Percentiles rank a stretch among this genome's conserved stretches.
These are phyloP conservation scores for Colletotrichum aenigma DNA, from an alignment of 2,329 filamentous ascomycete genomes.

Conservation along the genomic window DNA sequence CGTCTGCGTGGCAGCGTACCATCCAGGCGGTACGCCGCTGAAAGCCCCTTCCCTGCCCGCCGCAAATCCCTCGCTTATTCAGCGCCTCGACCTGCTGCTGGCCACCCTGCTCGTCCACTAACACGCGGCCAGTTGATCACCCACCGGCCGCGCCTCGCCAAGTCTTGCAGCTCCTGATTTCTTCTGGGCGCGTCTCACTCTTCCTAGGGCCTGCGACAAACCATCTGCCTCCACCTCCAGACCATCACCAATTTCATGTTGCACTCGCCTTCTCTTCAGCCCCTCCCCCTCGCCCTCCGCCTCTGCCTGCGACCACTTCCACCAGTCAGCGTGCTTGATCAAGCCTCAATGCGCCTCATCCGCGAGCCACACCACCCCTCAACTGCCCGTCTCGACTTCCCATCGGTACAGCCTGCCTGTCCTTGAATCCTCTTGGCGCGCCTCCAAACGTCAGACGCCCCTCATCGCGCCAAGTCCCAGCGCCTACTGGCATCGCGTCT, in stretches of 20 bases:
- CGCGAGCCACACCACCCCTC: background rate
- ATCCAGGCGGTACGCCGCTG: constrained; percentile 3
- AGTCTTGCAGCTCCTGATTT: constrained; percentile 14
- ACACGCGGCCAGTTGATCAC: background rate
- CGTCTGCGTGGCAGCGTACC: background rate
- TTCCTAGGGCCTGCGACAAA: constrained; percentile 12
- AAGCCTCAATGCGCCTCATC: background rate
- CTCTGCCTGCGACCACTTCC: background rate
- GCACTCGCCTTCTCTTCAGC: background rate
- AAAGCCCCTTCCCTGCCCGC: background rate
- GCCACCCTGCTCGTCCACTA: background rate
- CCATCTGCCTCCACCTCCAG: background rate
- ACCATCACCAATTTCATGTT: background rate
- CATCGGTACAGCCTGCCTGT: constrained; percentile 9
- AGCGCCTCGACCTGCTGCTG: background rate
- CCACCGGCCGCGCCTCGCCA: constrained; percentile 1
- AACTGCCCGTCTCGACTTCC: background rate
- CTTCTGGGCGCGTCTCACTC: constrained; percentile 13
- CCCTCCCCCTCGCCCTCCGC: background rate
- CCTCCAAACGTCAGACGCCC: background rate
- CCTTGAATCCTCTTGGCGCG: constrained; percentile 2
- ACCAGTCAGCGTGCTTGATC: background rate
- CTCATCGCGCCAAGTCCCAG: constrained; percentile 5
- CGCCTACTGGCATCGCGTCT: background rate
- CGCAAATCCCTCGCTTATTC: background rate